Evolutionary conservation across 371 early-diverging fungal species (phyloP).

Genomic region (Mortierella sp.): DNA sequence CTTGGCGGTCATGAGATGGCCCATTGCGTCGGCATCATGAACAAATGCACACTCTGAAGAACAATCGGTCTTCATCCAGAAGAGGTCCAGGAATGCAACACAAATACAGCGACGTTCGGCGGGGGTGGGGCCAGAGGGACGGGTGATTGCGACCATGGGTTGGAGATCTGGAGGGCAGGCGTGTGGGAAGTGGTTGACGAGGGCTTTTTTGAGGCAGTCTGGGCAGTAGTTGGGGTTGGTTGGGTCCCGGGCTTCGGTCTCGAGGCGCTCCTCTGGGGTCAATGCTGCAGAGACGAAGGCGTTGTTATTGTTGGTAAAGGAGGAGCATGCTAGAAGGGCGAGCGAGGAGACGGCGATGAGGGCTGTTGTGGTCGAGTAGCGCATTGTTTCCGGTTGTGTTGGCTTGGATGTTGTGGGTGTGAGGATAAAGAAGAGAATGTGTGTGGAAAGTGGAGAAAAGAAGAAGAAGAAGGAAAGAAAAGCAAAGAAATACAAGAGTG

Average conservation of each 20-base stretch:
- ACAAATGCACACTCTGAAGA: constrained; percentile 39
- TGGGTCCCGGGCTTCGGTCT: constrained; percentile 35
- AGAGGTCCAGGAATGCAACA: constrained; percentile 38
- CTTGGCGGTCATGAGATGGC: constrained; percentile 8
- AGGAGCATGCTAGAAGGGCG: constrained; percentile 24
- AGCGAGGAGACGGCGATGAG: constrained; percentile 29
- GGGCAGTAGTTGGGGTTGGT: constrained; percentile 52
- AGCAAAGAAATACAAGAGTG: background rate
- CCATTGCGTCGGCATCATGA: constrained; percentile 29
- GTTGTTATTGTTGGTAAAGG: background rate
- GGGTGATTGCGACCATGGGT: constrained; percentile 22
- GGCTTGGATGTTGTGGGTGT: background rate
- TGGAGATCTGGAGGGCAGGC: constrained; percentile 38
- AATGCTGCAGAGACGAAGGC: constrained; percentile 27
- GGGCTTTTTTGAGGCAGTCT: constrained; percentile 42
- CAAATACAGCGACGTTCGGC: constrained; percentile 50
- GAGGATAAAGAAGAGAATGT: background rate
- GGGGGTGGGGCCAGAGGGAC: constrained; percentile 26
- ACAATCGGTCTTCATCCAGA: constrained; percentile 53
- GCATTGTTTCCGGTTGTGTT: constrained; percentile 13
- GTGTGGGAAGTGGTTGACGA: constrained; percentile 52
- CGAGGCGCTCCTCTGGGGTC: constrained; percentile 34
- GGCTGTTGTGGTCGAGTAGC: constrained; percentile 11
- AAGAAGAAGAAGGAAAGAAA: background rate
- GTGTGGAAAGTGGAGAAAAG: background rate